Evolutionary conservation across 2,329 filamentous ascomycete genomes (phyloP).

Genomic region (Botrytis galanthina): DNA sequence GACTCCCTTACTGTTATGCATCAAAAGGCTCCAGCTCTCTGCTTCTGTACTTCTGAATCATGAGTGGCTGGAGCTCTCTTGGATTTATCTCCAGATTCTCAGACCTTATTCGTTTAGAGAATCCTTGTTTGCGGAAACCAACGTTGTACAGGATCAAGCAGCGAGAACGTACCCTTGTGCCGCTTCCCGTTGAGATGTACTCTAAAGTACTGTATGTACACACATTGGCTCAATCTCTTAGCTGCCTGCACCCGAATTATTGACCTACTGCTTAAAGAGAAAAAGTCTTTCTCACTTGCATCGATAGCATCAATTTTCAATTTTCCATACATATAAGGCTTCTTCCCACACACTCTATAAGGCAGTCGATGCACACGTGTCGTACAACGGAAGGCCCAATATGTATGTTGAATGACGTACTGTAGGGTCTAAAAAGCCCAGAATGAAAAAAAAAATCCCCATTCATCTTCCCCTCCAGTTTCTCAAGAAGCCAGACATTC

Average conservation of each 20-base stretch:
- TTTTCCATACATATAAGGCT: conserved; percentile 19
- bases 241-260: neutral
- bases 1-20: conserved; percentile 11
- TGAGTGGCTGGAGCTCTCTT: conserved; percentile 8
- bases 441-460: neutral
- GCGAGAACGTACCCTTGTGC: conserved; percentile 12
- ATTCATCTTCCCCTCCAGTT: conserved; percentile 13
- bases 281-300: conserved; percentile 14
- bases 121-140: neutral
- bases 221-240: conserved; percentile 6
- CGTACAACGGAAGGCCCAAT: conserved; percentile 20
- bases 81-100: neutral
- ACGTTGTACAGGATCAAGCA: conserved; percentile 16
- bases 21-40: neutral
- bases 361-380: conserved; percentile 21
- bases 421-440: neutral
- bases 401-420: conserved; percentile 20
- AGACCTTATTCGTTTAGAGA: neutral
- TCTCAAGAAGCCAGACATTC: neutral
- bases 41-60: conserved; percentile 1
- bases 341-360: conserved; percentile 6
- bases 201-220: neutral
- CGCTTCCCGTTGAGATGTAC: conserved; percentile 14
- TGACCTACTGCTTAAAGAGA: neutral
- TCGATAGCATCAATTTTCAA: conserved; percentile 16